These are phyloP conservation scores for Colletotrichum sidae DNA, from an alignment of 2,329 filamentous ascomycete genomes.

Conservation along the genomic window DNA sequence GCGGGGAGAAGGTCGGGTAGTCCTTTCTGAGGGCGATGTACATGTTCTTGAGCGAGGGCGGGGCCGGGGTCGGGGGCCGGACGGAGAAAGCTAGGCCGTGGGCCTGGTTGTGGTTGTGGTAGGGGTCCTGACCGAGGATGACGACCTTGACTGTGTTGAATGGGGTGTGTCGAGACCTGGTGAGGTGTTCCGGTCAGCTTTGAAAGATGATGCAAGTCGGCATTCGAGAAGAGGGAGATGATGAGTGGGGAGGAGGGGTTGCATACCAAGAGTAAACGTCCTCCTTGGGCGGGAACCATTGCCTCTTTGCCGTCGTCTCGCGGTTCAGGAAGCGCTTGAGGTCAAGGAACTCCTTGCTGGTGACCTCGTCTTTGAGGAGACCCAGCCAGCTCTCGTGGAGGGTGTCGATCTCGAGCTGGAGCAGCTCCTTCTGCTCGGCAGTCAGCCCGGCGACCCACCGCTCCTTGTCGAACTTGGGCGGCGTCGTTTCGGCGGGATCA, in stretches of 20 bases:
- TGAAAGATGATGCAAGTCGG: background rate
- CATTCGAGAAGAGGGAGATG: background rate
- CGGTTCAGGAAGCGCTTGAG: conserved; percentile 88
- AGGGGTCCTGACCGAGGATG: conserved; percentile 95
- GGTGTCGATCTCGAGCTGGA: conserved; percentile 92
- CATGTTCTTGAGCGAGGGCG: conserved; percentile 93
- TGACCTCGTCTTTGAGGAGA: conserved; percentile 87
- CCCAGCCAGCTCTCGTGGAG: conserved; percentile 92
- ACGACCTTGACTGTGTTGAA: conserved; percentile 91
- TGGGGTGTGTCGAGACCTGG: conserved; percentile 94
- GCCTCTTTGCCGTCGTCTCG: conserved; percentile 79
- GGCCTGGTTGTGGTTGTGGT: conserved; percentile 95
- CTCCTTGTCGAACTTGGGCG: conserved; percentile 82
- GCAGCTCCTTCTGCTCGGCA: conserved; percentile 82
- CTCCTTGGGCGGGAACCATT: conserved; percentile 86
- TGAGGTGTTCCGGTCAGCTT: conserved; percentile 37
- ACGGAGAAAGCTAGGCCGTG: conserved; percentile 97
- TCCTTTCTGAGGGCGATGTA: conserved; percentile 89
- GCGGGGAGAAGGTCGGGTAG: conserved; percentile 82
- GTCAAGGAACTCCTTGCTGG: conserved; percentile 82
- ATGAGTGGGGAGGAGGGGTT: conserved; percentile 1
- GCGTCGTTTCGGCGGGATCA: conserved; percentile 45
- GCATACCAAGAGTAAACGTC: conserved; percentile 95
- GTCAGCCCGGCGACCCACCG: conserved; percentile 88
- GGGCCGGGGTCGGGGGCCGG: conserved; percentile 86